Evolutionary conservation across 495 filamentous ascomycete genomes (phyloP), one percentile per base, ranked within the genome.

Genomic region (Podospora conica): DNA sequence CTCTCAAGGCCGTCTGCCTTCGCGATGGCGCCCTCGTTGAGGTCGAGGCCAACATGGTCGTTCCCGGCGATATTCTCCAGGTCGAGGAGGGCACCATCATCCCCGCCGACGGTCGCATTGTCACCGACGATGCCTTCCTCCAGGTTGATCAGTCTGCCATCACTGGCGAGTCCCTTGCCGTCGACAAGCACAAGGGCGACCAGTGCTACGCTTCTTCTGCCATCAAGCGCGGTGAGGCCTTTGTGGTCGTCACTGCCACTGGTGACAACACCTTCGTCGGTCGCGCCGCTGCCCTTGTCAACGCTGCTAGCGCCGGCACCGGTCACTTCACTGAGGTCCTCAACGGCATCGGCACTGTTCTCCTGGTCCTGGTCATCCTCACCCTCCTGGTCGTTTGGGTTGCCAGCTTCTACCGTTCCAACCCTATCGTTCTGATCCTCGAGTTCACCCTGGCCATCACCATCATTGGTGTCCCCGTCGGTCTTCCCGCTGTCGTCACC

Each of bases 391-490:
- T 92, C 58, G 90, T 95, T 76, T 96, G 92, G 92, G 80, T 96
- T 63, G 83, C 90, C 20, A 89, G 88, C 4, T 96, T 92, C 82
- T 96, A 95, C 81, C 90, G 92, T 62, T 91, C 89, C 72, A 90
- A 91, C 74, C 73, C 73, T 53, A 94, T 92, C 65, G 84, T 89
- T 62, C 74, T 74, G 21, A 95, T 96, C 67, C 84, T 96, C 63
- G 86, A 91, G 71, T 95, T 91, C 80, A 96, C 92, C 33, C 88
- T 86, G 58, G 91, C 90, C 69, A 88, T 97, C 70, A 88, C 93
- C 70, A 96, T 97, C 70, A 90, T 97, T 66, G 93, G 93, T 85
- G 93, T 97, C 27, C 93, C 93, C 63, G 93, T 97, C 79, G 93
- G 93, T 91, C 90, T 97, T 55, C 93, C 93, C 21, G 93, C 93